phyloP scores from a whole-genome alignment of 2,329 filamentous ascomycete species.

The Xylariaceae sp. region DNA sequence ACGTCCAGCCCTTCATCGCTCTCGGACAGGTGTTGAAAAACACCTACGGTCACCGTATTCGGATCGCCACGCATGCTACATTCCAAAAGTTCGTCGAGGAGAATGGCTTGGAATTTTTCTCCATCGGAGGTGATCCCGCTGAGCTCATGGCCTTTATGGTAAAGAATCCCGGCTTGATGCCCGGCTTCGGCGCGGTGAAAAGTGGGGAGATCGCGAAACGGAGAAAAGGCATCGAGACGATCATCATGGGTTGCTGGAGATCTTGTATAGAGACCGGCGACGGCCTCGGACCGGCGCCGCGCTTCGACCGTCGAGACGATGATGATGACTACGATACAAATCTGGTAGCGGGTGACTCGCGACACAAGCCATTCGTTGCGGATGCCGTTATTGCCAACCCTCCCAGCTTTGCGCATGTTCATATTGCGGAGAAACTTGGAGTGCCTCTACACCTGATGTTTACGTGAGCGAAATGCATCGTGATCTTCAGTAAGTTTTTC shows the following conservation, averaged over 20 bases:
- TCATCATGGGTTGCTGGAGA: constrained; percentile 66
- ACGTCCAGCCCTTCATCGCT: constrained; percentile 55
- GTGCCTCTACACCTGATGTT: constrained; percentile 70
- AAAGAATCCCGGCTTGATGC: constrained; percentile 69
- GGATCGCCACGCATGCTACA: constrained; percentile 50
- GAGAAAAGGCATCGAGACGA: constrained; percentile 61
- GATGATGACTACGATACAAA: constrained; percentile 14
- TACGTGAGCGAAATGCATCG: constrained; percentile 39
- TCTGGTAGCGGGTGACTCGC: constrained; percentile 16
- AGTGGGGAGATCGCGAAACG: constrained; percentile 62
- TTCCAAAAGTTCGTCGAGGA: constrained; percentile 49
- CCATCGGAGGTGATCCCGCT: constrained; percentile 51
- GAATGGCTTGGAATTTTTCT: constrained; percentile 51
- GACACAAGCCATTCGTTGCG: constrained; percentile 30
- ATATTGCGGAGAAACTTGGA: constrained; percentile 59
- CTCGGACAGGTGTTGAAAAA: constrained; percentile 46
- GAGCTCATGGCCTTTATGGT: constrained; percentile 60
- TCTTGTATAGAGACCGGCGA: constrained; percentile 67
- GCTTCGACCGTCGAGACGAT: constrained; percentile 32
- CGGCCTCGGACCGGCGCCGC: constrained; percentile 42
- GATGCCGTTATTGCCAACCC: constrained; percentile 49
- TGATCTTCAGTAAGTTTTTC: background rate
- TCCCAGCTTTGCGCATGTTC: constrained; percentile 60
- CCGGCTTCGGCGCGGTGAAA: constrained; percentile 60
- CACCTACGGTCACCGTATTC: constrained; percentile 47